Evolutionary conservation across 78 protist species (phyloP).

Genomic region (Creolimax fragrantissima): DNA sequence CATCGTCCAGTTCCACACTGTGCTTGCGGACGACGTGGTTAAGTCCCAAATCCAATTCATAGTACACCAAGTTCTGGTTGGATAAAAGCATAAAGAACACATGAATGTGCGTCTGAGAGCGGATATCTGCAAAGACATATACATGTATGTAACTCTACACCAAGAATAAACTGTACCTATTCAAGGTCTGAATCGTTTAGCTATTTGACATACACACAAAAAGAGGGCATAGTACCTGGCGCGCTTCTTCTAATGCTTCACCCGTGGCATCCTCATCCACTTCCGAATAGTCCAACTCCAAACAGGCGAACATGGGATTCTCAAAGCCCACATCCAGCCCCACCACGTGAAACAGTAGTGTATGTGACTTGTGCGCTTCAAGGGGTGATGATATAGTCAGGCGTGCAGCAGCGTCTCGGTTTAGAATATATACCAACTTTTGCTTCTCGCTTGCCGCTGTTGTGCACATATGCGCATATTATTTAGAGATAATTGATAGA

Average conservation of each 20-base stretch:
- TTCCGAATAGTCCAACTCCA: slow-evolving; percentile 80
- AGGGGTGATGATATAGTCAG: slow-evolving; percentile 88
- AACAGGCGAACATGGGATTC: slow-evolving; percentile 92
- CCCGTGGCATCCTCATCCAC: slow-evolving; percentile 49
- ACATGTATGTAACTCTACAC: too few species aligned
- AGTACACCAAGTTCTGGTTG: slow-evolving; percentile 52
- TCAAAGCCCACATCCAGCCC: slow-evolving; percentile 96
- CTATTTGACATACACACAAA: neutral
- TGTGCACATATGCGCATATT: neutral
- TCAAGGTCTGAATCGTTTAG: too few species aligned
- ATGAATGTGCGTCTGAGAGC: too few species aligned
- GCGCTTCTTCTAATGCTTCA: slow-evolving; percentile 13
- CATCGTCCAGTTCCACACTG: slow-evolving; percentile 54
- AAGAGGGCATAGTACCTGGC: slow-evolving; percentile 17
- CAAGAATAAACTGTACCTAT: too few species aligned
- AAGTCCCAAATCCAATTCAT: slow-evolving; percentile 95
- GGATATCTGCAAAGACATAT: too few species aligned
- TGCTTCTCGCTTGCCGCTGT: slow-evolving; percentile 85
- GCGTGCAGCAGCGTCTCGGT: slow-evolving; percentile 70
- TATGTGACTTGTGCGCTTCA: slow-evolving; percentile 87
- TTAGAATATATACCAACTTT: slow-evolving; percentile 89
- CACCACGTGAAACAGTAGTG: slow-evolving; percentile 53
- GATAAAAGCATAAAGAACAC: neutral
- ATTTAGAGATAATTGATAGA: neutral
- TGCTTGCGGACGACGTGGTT: slow-evolving; percentile 88